Base-by-base conservation (phyloP, 2,329 filamentous ascomycete genomes). In the Colletotrichum ledebouriae region DNA sequence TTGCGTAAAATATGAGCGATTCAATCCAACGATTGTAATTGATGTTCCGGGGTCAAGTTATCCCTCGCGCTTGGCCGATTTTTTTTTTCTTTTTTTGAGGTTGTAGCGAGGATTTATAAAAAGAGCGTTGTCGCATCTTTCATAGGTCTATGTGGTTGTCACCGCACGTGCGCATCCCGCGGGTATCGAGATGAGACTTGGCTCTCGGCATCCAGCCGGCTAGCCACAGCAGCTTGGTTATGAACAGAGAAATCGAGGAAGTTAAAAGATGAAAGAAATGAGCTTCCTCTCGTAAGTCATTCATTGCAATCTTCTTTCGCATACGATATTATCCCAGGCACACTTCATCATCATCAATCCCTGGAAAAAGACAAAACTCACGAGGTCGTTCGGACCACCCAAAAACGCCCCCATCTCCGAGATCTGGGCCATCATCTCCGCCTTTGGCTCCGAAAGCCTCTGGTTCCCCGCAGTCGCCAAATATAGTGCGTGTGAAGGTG, bases 381-480 rank as follows among this genome's bases (percentile, higher is more conserved):
- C 22, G 63, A 65, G 12, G 46, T 65, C 33, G 39, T 55, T 22
- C 59, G n/a, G 3, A 47, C 60, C 6, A 41, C 63, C 9, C 17
- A 17, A 17, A 17, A 46, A 67, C 12, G 59, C 52, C 7, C 53
- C 53, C 10, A 33, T 59, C 22, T 34, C 57, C 12, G 52, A 63
- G 10, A 20, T 63, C 7, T 67, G 59, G 64, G 64, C 64, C 17
- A 59, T 49, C 17, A 53, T 67, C 12, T 39, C 64, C 3, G 59
- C 49, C 2, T 67, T 59, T 15, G 53, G 53, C 17, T 59, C 49
- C 37, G 53, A 64, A 25, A 44, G 44, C 7, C 59, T 67, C 37
- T 59, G 65, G 59, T 63, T 67, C 17, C 64, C 65, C 17, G 29
- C 41, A 20, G 65, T 64, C 2, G 17, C 34, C 39, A 58, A 67